Evolutionary conservation across 2,329 filamentous ascomycete species (phyloP), one percentile per base, ranked within the genome.

Genomic region (Sporothrix pseudoabietina): DNA sequence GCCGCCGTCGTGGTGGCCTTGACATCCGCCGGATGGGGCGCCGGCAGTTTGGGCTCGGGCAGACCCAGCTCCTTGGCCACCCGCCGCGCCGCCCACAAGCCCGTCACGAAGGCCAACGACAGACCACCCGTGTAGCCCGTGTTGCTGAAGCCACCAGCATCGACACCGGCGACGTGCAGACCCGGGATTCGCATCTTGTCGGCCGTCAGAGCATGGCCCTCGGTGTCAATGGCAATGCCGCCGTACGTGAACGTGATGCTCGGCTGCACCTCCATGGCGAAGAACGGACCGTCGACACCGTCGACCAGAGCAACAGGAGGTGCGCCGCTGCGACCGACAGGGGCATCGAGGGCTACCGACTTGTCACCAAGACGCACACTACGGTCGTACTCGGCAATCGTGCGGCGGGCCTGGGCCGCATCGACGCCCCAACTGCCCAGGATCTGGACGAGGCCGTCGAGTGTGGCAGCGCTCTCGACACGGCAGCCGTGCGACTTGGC

Each of bases 191-290:
- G 66, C 16, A 14, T 39, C 44, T 55, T 55, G 66, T 55, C 49
- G 26, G 26, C 16, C 7, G 66, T 69, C 14, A 69, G 66, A 19
- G 66, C 66, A 10, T 55, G 47, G 49, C 44, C 66, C 30, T 69
- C 44, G 3, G 44, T n/a, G 47, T 69, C 66, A 16, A 69, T 55
- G 30, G 44, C 49, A 10, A 69, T 69, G 66, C 66, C 66, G 32
- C 66, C 66, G 32, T 69, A 69, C 7, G 66, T 69, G 4, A 69
- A 55, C 9, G 66, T 69, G 8, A 69, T 52, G 30, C 66, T 69
- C 8, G 66, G 66, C 66, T 69, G 66, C 6, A 69, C 66, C 47
- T 69, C 66, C 66, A 69, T 55, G 32, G 66, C 66, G n/a, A 39
- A 69, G 32, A 54, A 69, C 4, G 66, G 66, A 5, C 47, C 66